Conservation (phyloP, 768 basidiomycete genomes). For the Sistotremastrum niveocremeum region DNA sequence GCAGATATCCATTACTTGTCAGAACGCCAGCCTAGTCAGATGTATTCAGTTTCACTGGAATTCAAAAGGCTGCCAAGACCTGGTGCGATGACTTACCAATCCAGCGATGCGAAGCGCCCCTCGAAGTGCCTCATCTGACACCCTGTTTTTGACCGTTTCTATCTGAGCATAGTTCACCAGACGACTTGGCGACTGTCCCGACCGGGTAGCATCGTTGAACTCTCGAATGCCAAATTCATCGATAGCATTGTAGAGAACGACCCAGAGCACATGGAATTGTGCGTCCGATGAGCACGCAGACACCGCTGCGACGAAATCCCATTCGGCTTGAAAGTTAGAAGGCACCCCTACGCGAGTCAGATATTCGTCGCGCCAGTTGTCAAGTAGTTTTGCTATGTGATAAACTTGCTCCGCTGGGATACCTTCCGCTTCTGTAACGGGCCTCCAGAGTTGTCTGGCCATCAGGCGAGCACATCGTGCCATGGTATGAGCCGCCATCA, state of each 20-base stretch:
- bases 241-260: slow-evolving; percentile 66
- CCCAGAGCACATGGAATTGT: slow-evolving; percentile 88
- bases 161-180: slow-evolving; percentile 34
- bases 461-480: slow-evolving; percentile 74
- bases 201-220: slow-evolving; percentile 34
- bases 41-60: not conserved
- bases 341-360: slow-evolving; percentile 77
- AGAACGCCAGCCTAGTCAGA: slow-evolving; percentile 56
- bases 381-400: slow-evolving; percentile 40
- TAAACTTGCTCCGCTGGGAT: slow-evolving; percentile 55
- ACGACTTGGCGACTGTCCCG: slow-evolving; percentile 21
- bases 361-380: slow-evolving; percentile 64
- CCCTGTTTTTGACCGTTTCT: slow-evolving; percentile 50
- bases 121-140: slow-evolving; percentile 72
- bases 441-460: slow-evolving; percentile 70
- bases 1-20: slow-evolving; percentile 77
- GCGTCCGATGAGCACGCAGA: slow-evolving; percentile 57
- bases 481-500: slow-evolving; percentile 69
- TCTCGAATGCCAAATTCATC: slow-evolving; percentile 80
- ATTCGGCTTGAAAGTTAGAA: slow-evolving; percentile 65
- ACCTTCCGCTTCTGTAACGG: slow-evolving; percentile 62
- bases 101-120: slow-evolving; percentile 81
- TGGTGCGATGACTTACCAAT: slow-evolving; percentile 36
- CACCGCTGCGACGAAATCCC: slow-evolving; percentile 82
- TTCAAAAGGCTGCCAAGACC: too few relatives aligned